phyloP scores from a whole-genome alignment of 148 eudicot species.

The Suaeda aralocaspica region DNA sequence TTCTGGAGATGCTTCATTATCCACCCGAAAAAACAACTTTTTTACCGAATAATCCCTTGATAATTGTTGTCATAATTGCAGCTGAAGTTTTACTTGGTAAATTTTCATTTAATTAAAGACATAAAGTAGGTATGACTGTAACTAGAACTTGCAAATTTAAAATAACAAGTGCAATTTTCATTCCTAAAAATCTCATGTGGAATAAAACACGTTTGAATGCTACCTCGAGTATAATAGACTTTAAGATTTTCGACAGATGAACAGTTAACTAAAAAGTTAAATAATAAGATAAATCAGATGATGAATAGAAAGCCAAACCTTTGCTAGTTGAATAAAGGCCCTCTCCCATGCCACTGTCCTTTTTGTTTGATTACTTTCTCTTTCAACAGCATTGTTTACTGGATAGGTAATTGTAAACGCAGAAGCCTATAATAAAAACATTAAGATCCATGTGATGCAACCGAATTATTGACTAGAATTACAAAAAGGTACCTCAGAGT shows the following conservation, averaged over 20 bases:
- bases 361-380: constrained; percentile 62
- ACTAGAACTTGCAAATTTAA: too few species aligned
- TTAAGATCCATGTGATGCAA: constrained; percentile 17
- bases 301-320: constrained; percentile 41
- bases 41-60: too few species aligned
- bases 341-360: constrained; percentile 89
- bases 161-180: neutral
- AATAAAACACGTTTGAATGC: neutral
- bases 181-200: neutral
- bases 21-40: too few species aligned
- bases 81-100: too few species aligned
- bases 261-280: neutral
- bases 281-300: neutral
- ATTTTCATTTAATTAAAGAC: too few species aligned
- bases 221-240: too few species aligned
- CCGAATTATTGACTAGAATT: constrained; percentile 12
- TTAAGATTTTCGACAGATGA: too few species aligned
- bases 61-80: too few species aligned
- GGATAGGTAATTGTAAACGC: constrained; percentile 96
- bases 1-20: too few species aligned
- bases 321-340: constrained; percentile 84
- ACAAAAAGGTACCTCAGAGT: constrained; percentile 65
- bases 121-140: too few species aligned
- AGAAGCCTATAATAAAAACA: constrained; percentile 66
- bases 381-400: constrained; percentile 80